phyloP scores from a whole-genome alignment of 495 filamentous ascomycete species.

The Hyaloscypha bicolor region DNA sequence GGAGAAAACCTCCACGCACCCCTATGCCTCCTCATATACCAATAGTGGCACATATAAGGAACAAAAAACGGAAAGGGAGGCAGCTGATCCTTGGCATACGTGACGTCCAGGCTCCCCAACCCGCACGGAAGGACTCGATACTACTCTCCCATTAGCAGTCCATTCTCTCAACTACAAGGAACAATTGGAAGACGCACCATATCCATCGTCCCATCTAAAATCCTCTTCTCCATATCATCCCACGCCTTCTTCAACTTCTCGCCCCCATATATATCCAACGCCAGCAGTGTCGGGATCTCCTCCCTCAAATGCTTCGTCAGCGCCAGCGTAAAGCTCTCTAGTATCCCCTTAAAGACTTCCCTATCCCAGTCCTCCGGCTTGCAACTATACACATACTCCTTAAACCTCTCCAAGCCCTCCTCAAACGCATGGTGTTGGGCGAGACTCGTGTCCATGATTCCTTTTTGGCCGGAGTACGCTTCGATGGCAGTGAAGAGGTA shows the following conservation, averaged over 20 bases:
- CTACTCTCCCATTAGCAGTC: conserved; percentile 3
- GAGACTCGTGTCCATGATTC: conserved; percentile 48
- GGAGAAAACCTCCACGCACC: conserved; percentile 16
- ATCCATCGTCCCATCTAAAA: conserved; percentile 4
- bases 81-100: conserved; percentile 3
- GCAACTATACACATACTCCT: conserved; percentile 33
- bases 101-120: conserved; percentile 4
- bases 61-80: conserved; percentile 17
- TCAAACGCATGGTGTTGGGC: conserved; percentile 50
- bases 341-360: conserved; percentile 34
- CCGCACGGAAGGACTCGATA: conserved; percentile 3
- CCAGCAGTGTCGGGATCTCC: conserved; percentile 39
- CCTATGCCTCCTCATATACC: conserved; percentile 6
- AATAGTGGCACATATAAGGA: neutral
- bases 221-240: conserved; percentile 57
- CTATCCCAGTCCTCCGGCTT: conserved; percentile 32
- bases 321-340: conserved; percentile 41
- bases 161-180: neutral
- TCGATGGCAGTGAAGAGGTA: conserved; percentile 49
- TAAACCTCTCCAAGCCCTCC: conserved; percentile 39
- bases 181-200: conserved; percentile 13
- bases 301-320: conserved; percentile 42
- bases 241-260: conserved; percentile 48
- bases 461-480: conserved; percentile 36
- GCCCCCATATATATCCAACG: conserved; percentile 29